Base-by-base conservation (phyloP, 108 stramenopile genomes). In the Nitzschia sp. region DNA sequence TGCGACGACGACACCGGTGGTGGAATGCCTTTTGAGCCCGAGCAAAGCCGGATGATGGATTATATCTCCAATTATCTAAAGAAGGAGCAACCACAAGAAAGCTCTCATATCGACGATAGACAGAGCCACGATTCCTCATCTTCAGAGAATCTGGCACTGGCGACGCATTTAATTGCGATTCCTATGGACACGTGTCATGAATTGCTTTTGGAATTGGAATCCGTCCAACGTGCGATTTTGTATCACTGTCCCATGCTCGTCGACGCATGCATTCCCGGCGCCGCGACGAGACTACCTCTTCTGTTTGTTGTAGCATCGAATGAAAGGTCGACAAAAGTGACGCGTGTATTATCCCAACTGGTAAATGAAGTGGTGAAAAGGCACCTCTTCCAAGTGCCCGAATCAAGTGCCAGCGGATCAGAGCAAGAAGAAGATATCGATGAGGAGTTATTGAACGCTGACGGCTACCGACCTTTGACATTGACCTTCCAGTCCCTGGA, bases 181-280 rank as follows among this genome's bases (percentile, higher is more conserved):
- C 92, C 92, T n/a, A 73, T 93, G 66, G 85, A 79, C 4, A 45
- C 71, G n/a, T 80, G 77, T 23, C 78, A 88, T 58, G 87, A 93
- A 55, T 80, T 93, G 0, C 46, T 80, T 63, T 63, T 90, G 21
- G 89, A 90, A 68, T 59, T 93, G 53, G 87, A 87, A 56, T 75
- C 85, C 24, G 82, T 90, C 21, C 89, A 94, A 76, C 77, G 88
- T 13, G 88, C 89, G 15, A 75, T 94, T 56, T 65, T 94, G 31
- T 81, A 89, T 66, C 86, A 94, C 68, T 91, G 89, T 65, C 92
- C 92, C 19, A 51, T 84, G 57, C 69, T 94, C 32, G 68, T 88
- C 13, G 79, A 90, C 34, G 82, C 92, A 15, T 94, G 92, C 58
- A 68, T 94, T 47, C 74, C 76, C 51, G 86, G 85, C 0, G 81